A percentile compares a stretch with the other conserved stretches of the same genome.
phyloP scores from a whole-genome alignment of 768 basidiomycete genomes.

The Lentinula sp. region DNA sequence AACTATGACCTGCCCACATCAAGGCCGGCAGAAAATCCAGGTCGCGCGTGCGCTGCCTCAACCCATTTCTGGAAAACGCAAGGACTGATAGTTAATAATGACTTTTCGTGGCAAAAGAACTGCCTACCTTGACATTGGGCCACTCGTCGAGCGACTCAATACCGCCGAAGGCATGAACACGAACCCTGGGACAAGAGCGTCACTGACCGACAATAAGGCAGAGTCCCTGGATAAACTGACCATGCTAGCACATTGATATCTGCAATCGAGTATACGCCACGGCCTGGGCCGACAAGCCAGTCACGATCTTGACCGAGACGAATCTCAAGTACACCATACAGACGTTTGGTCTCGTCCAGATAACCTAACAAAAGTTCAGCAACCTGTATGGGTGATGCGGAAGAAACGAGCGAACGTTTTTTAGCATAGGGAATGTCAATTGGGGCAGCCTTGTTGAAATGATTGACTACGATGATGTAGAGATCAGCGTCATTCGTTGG shows the following conservation, averaged over 20 bases:
- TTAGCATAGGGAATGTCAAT: constrained; percentile 67
- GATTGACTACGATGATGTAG: constrained; percentile 39
- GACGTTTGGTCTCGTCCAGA: constrained; percentile 71
- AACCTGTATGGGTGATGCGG: neutral
- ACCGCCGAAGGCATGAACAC: constrained; percentile 37
- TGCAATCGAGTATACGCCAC: constrained; percentile 63
- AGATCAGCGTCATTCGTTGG: neutral
- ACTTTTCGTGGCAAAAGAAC: neutral
- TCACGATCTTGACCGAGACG: constrained; percentile 62
- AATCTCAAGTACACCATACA: constrained; percentile 80
- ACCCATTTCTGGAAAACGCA: constrained; percentile 15
- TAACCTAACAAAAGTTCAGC: constrained; percentile 45
- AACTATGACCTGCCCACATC: neutral
- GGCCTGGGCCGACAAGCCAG: constrained; percentile 71
- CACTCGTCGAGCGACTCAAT: constrained; percentile 55
- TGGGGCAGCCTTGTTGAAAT: constrained; percentile 61
- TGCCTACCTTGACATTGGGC: constrained; percentile 51
- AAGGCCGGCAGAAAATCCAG: constrained; percentile 7
- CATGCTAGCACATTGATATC: constrained; percentile 67
- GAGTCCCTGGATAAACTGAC: constrained; percentile 23
- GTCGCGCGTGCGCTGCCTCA: constrained; percentile 10
- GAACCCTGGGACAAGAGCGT: constrained; percentile 40
- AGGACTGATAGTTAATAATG: neutral
- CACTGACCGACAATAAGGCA: neutral
- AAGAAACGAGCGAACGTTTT: constrained; percentile 36